A percentile compares a stretch with the other conserved stretches of the same genome.
Evolutionary conservation across 805 yeast species (phyloP).

Genomic region (Helenozyma rhizophorensis): DNA sequence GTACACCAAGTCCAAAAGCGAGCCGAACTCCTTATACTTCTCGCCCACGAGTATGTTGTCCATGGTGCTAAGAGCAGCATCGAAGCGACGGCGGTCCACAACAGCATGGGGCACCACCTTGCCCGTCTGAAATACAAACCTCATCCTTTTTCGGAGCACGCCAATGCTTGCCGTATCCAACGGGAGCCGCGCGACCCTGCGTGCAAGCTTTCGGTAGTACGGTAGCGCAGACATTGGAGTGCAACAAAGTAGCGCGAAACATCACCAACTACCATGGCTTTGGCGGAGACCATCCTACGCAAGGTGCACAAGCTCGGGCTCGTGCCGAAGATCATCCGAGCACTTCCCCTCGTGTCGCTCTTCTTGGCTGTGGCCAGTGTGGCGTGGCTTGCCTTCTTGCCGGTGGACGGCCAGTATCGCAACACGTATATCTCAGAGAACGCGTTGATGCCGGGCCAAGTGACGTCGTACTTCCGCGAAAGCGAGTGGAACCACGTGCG

Average conservation of each 20-base stretch:
- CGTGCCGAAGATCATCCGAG: conserved; percentile 30
- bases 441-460: conserved; percentile 96
- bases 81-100: too few species aligned
- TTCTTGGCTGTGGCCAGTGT: conserved; percentile 32
- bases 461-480: conserved; percentile 84
- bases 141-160: conserved; percentile 11
- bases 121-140: too few species aligned
- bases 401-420: conserved; percentile 78
- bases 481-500: conserved; percentile 90
- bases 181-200: conserved; percentile 28
- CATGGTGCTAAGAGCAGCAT: conserved; percentile 12
- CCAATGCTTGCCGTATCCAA: conserved; percentile 16
- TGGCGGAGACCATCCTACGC: conserved; percentile 38
- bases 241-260: not conserved
- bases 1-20: conserved; percentile 26
- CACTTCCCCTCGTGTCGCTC: conserved; percentile 31
- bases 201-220: conserved; percentile 21
- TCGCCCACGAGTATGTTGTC: conserved; percentile 28
- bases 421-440: conserved; percentile 88
- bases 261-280: conserved; percentile 28
- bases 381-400: conserved; percentile 54
- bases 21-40: conserved; percentile 20
- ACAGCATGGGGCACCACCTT: too few species aligned
- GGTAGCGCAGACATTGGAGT: too few species aligned
- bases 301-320: conserved; percentile 37